Percentiles rank a stretch among this genome's conserved stretches.
Conservation (phyloP, 768 basidiomycete species). For the Boletus reticuloceps region DNA sequence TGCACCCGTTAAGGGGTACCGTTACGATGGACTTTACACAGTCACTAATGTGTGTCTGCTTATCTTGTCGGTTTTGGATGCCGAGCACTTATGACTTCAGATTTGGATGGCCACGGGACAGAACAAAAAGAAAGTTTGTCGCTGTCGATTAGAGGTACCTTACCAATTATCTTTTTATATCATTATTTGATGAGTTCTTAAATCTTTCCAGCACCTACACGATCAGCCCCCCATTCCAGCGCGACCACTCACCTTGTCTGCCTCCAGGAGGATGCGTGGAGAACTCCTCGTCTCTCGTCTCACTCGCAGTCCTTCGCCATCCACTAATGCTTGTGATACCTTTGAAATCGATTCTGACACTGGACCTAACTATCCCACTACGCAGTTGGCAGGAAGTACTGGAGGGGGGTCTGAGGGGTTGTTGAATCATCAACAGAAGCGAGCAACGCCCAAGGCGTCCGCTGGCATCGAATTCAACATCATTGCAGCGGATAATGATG, state of each 20-base stretch:
- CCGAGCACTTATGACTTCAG: conserved; percentile 5
- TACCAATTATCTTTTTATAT: no score
- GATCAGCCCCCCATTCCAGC: conserved; percentile 23
- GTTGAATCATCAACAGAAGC: not conserved
- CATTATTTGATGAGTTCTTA: not conserved
- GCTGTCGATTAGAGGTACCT: conserved; percentile 25
- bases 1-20: conserved; percentile 24
- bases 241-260: not conserved
- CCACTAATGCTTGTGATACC: not conserved
- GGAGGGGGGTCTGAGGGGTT: no score
- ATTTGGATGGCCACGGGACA: conserved; percentile 20
- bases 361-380: not conserved
- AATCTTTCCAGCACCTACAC: conserved; percentile 21
- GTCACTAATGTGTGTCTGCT: conserved; percentile 17
- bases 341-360: not conserved
- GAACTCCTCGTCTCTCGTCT: not conserved
- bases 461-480: not conserved
- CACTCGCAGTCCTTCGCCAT: not conserved
- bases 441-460: not conserved
- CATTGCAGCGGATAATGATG: not conserved
- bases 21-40: conserved; percentile 32
- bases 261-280: not conserved
- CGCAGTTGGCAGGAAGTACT: not conserved
- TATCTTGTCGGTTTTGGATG: not conserved
- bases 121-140: conserved; percentile 18